These are phyloP conservation scores for Brassica carinata DNA, from an alignment of 345 rosid species.

Conservation along the genomic window DNA sequence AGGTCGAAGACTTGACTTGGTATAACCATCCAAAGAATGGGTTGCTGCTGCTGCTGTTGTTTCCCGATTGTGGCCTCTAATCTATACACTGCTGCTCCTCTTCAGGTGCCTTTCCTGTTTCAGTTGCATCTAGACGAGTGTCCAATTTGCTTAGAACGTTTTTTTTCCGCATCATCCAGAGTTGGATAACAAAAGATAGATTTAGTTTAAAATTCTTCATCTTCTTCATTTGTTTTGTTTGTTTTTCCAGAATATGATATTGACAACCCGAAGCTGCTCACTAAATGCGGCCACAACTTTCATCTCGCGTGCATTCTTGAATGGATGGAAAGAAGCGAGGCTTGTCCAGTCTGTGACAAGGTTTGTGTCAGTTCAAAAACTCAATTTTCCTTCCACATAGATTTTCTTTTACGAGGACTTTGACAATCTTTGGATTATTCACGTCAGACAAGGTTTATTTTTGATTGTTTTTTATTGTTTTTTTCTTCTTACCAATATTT, in stretches of 20 bases:
- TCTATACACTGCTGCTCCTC: conserved; percentile 62
- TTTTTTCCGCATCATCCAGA: conserved; percentile 5
- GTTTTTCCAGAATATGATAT: no score
- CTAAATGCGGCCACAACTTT: no score
- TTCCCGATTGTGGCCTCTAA: conserved; percentile 44
- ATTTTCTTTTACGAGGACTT: neutral
- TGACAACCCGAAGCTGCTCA: no score
- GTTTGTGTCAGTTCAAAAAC: conserved; percentile 42
- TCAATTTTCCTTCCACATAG: neutral
- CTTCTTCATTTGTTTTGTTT: no score
- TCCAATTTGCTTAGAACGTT: conserved; percentile 93
- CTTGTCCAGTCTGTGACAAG: conserved; percentile 91
- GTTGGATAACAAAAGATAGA: no score
- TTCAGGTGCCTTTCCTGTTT: conserved; percentile 70
- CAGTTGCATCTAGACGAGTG: conserved; percentile 51
- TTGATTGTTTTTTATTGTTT: neutral
- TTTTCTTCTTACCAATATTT: neutral
- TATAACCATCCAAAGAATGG: no score
- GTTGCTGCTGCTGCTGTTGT: neutral
- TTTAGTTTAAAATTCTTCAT: no score
- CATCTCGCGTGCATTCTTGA: conserved; percentile 28
- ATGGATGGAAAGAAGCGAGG: conserved; percentile 97
- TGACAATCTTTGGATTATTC: conserved; percentile 20
- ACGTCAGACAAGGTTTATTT: neutral
- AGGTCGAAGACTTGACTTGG: no score